Conservation (phyloP, 176 grass and related monocot species). For the Thinopyrum elongatum region DNA sequence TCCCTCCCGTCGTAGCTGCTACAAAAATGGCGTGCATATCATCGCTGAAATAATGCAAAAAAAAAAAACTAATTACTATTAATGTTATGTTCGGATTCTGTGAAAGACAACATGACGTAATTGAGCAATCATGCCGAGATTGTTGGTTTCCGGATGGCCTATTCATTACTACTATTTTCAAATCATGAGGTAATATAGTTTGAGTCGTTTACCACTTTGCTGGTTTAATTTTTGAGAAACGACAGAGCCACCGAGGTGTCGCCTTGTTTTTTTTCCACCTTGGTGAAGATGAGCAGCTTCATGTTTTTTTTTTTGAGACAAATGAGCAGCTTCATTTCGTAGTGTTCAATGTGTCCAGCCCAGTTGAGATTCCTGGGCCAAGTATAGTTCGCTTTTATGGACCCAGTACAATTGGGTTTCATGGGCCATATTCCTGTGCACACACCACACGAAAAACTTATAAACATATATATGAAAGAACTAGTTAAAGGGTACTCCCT, state of each 20-base stretch:
- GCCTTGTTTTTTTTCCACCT: no score
- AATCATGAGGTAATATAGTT: not conserved
- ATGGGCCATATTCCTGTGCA: no score
- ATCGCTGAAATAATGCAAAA: constrained; percentile 1
- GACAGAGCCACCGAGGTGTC: not conserved
- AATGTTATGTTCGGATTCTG: constrained; percentile 13
- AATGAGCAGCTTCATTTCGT: not conserved
- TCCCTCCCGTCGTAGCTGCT: constrained; percentile 14
- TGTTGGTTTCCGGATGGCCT: not conserved
- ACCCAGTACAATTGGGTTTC: no score
- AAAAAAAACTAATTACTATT: constrained; percentile 16
- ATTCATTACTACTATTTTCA: not conserved
- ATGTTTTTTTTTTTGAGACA: no score
- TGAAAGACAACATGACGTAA: not conserved
- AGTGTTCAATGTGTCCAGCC: no score
- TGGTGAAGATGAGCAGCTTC: not conserved
- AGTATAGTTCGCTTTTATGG: no score
- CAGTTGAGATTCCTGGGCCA: no score
- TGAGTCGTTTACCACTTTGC: not conserved
- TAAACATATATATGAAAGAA: no score
- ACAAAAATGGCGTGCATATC: constrained; percentile 24
- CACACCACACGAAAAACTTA: no score
- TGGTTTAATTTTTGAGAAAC: not conserved
- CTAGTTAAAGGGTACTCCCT: no score
- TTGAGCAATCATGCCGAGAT: not conserved